These are phyloP conservation scores for Ziziphus jujuba DNA, from an alignment of 306 rosid genomes.

Conservation along the genomic window DNA sequence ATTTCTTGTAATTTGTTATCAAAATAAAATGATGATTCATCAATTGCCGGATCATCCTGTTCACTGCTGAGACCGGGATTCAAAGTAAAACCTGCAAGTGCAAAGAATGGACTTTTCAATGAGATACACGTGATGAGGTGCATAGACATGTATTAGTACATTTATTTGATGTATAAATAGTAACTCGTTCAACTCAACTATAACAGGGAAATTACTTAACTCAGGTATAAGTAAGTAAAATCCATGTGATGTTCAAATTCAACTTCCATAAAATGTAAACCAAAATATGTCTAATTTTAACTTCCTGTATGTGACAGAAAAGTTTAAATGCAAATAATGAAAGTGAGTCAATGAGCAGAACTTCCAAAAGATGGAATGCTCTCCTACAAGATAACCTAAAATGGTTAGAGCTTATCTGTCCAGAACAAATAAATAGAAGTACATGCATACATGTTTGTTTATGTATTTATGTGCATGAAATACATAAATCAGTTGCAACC, in stretches of 20 bases:
- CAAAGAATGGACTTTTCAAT: background rate
- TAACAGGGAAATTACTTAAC: too few species aligned
- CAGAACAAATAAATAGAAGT: too few species aligned
- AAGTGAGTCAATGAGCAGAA: too few species aligned
- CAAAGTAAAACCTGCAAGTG: slow-evolving; percentile 61
- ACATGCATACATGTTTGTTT: background rate
- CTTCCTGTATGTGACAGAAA: background rate
- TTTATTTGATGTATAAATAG: too few species aligned
- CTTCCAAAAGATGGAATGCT: too few species aligned
- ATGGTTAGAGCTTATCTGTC: background rate
- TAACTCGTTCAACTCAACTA: too few species aligned
- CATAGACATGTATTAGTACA: too few species aligned
- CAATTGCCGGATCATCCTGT: slow-evolving; percentile 43
- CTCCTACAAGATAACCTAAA: background rate
- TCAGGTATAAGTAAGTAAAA: background rate
- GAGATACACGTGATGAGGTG: background rate
- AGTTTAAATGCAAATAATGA: too few species aligned
- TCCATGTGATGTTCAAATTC: background rate
- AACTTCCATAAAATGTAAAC: background rate
- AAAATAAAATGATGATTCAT: slow-evolving; percentile 41
- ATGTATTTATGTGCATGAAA: background rate
- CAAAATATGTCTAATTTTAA: background rate
- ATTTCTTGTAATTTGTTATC: slow-evolving; percentile 40
- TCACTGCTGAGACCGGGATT: slow-evolving; percentile 32
- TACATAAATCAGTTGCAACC: background rate